Base-by-base conservation (phyloP, 2,329 filamentous ascomycete species). In the Xylariaceae sp. region DNA sequence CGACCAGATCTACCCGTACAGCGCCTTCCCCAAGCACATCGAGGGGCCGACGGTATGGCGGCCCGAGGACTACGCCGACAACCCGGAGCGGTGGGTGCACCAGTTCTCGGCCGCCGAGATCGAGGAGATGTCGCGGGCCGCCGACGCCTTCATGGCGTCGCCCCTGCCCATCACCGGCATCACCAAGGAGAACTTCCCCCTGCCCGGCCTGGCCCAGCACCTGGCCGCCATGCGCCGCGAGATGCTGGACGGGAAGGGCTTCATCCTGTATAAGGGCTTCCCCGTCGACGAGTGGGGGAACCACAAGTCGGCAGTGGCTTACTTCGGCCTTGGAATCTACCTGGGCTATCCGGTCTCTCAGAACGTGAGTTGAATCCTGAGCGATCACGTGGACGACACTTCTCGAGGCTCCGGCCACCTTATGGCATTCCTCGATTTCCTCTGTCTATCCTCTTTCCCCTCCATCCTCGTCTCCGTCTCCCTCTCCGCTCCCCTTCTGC, bases 281-380 rank as follows among this genome's bases (percentile, higher is more conserved):
- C 87, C 86, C 1, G 83, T 88, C 1, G 51, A 72, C 27, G 56
- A 72, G 59, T 94, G 88, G 88, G 77, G 80, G 0, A 74, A 77
- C 33, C 72, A 77, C 55, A 94, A 94, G 63, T 84, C 77, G 9
- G 86, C 86, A 6, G 78, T 87, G 9, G 86, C 82, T n/a, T 94
- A 93, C 63, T 89, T 94, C 80, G 88, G 88, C 4, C 70, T 94
- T 2, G 81, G 84, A 25, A 85, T 83, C 5, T 81, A 94, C 57
- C 70, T 94, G 8, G 87, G 88, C 38, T 92, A 93, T 65, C 90
- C 92, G 43, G 77, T 94, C 25, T 84, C 77, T 16, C 88, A 94
- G 53, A 94, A 94, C 63, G 79, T 80, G 13, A n/a, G n/a, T n/a
- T n/a, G n/a, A n/a, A n/a, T n/a, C n/a, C n/a, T n/a, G n/a, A 75